These are phyloP conservation scores for Pythium apleroticum DNA, from an alignment of 352 stramenopile genomes.

Conservation along the genomic window DNA sequence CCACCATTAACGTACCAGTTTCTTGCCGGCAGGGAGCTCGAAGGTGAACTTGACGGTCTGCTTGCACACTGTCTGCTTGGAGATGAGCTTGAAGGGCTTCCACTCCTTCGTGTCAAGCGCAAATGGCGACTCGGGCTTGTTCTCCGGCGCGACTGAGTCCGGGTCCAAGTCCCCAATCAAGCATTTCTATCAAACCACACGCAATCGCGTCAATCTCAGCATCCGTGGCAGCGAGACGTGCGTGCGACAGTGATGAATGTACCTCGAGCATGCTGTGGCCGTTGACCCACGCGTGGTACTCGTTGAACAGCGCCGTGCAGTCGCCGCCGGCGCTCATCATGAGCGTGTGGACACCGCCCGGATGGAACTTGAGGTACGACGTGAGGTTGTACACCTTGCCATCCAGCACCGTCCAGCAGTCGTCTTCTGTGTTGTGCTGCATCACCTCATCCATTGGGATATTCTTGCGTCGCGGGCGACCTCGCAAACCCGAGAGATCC, in stretches of 20 bases:
- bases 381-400: constrained; percentile 94
- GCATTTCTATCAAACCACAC: constrained; percentile 54
- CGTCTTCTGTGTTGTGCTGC: constrained; percentile 83
- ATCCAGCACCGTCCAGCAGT: constrained; percentile 94
- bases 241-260: neutral
- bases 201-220: neutral
- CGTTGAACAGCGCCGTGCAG: constrained; percentile 95
- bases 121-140: constrained; percentile 35
- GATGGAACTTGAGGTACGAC: constrained; percentile 97
- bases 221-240: too few relatives aligned
- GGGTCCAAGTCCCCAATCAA: constrained; percentile 66
- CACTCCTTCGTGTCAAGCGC: constrained; percentile 67
- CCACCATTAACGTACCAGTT: constrained; percentile 46
- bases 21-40: constrained; percentile 59
- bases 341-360: constrained; percentile 93
- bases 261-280: constrained; percentile 87
- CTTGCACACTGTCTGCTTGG: constrained; percentile 55
- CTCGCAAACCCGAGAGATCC: constrained; percentile 82
- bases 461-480: constrained; percentile 46
- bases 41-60: constrained; percentile 79
- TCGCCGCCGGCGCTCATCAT: constrained; percentile 91
- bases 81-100: constrained; percentile 57
- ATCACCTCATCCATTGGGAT: constrained; percentile 88
- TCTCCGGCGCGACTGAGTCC: constrained; percentile 39
- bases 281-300: constrained; percentile 97